These are phyloP conservation scores for Paecilomyces variotii DNA, from an alignment of 2,329 filamentous ascomycete species.

Conservation along the genomic window DNA sequence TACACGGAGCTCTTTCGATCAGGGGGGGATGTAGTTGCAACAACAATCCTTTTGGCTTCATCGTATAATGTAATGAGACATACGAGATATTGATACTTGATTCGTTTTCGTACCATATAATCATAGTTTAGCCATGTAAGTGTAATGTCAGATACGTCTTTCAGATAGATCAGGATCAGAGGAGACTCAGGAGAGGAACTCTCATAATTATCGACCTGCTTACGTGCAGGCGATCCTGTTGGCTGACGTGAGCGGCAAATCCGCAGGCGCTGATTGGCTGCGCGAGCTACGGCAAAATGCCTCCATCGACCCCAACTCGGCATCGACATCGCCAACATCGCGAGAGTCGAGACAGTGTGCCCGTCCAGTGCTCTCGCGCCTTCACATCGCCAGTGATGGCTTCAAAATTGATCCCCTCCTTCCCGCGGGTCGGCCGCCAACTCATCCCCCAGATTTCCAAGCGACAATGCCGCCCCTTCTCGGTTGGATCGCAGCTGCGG, in stretches of 20 bases:
- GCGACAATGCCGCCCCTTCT: conserved; percentile 65
- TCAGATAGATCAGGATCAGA: too few species aligned
- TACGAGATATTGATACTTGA: neutral
- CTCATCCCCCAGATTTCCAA: conserved; percentile 55
- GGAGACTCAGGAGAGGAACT: neutral
- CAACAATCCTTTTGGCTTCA: neutral
- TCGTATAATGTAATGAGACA: neutral
- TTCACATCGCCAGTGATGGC: conserved; percentile 53
- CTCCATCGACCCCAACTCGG: conserved; percentile 21
- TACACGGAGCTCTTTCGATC: neutral
- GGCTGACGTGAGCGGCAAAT: conserved; percentile 20
- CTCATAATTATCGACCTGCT: neutral
- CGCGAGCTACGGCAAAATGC: conserved; percentile 23
- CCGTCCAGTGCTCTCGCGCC: conserved; percentile 1
- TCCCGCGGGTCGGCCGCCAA: conserved; percentile 62
- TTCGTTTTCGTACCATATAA: neutral
- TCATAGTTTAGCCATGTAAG: too few species aligned
- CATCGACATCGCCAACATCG: conserved; percentile 17
- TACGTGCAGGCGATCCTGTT: neutral
- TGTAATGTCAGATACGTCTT: too few species aligned
- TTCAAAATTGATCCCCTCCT: conserved; percentile 68
- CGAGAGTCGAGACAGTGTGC: neutral
- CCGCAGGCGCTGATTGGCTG: conserved; percentile 26
- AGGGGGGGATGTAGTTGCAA: neutral
- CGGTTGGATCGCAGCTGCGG: conserved; percentile 55